Evolutionary conservation across 495 filamentous ascomycete genomes (phyloP).

Genomic region (Daldinia loculata): DNA sequence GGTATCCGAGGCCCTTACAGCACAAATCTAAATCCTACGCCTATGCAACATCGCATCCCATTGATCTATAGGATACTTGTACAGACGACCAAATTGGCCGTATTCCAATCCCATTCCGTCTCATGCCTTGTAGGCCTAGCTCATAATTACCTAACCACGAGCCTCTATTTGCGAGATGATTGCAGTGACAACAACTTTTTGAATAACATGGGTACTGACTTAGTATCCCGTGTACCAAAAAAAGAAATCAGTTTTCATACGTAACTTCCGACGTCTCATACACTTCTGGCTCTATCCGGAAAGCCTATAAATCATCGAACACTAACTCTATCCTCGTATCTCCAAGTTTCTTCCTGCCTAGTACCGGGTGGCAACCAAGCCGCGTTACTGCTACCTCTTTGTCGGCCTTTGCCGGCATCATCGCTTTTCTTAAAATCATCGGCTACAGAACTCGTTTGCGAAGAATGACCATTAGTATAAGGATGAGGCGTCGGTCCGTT

Average conservation of each 20-base stretch:
- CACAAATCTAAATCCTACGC: constrained; percentile 24
- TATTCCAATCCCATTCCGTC: constrained; percentile 24
- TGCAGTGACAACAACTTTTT: constrained; percentile 4
- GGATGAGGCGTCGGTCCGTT: constrained; percentile 39
- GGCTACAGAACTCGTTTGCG: constrained; percentile 48
- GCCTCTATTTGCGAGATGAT: constrained; percentile 34
- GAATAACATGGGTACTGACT: constrained; percentile 5
- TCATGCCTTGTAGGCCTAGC: constrained; percentile 17
- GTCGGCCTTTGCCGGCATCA: constrained; percentile 57
- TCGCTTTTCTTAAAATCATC: constrained; percentile 70
- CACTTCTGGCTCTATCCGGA: background rate
- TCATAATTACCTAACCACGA: constrained; percentile 8
- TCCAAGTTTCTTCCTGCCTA: constrained; percentile 84
- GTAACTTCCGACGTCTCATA: constrained; percentile 29
- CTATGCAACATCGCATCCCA: constrained; percentile 29
- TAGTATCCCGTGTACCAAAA: constrained; percentile 8
- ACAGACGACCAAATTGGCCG: constrained; percentile 26
- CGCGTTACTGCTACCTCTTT: constrained; percentile 65
- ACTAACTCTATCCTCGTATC: constrained; percentile 58
- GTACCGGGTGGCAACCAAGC: constrained; percentile 77
- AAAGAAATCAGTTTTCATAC: constrained; percentile 17
- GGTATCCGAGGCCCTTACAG: constrained; percentile 24
- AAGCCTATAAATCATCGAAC: constrained; percentile 17
- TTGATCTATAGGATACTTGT: constrained; percentile 29
- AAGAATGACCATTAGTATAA: constrained; percentile 49